These are phyloP conservation scores for Yamadazyma songkhlaensis DNA, from an alignment of 1,139 yeast genomes.

Conservation along the genomic window DNA sequence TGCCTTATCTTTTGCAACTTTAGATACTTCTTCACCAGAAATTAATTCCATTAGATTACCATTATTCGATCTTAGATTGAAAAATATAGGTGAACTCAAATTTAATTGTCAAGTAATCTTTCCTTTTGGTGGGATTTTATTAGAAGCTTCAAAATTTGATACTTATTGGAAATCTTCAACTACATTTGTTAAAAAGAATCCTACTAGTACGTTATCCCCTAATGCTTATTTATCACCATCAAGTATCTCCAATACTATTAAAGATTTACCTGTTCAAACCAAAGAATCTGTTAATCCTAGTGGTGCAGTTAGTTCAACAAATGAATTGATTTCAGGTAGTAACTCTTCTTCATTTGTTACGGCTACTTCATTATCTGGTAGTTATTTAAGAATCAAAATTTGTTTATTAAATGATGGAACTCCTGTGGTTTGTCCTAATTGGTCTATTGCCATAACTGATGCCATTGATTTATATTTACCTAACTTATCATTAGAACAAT, in stretches of 20 bases:
- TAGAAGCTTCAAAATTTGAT: conserved; percentile 90
- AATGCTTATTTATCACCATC: conserved; percentile 20
- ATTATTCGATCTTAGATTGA: conserved; percentile 74
- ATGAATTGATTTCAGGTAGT: conserved; percentile 19
- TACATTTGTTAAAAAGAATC: conserved; percentile 30
- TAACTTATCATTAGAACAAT: conserved; percentile 40
- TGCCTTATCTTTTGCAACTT: conserved; percentile 57
- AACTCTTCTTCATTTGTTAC: conserved; percentile 67
- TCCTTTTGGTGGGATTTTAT: conserved; percentile 83
- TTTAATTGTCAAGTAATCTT: conserved; percentile 81
- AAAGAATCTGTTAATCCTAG: conserved; percentile 7
- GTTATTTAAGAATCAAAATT: conserved; percentile 67
- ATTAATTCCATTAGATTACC: conserved; percentile 61
- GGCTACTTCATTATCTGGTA: conserved; percentile 86
- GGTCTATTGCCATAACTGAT: conserved; percentile 58
- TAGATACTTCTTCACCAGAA: conserved; percentile 44
- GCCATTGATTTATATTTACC: conserved; percentile 55
- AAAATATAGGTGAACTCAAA: conserved; percentile 76
- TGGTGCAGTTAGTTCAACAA: conserved; percentile 16
- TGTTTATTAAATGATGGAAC: conserved; percentile 80
- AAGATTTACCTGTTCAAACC: conserved; percentile 5
- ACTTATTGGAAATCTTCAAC: conserved; percentile 95
- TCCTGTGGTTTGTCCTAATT: conserved; percentile 75
- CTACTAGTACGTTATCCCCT: conserved; percentile 39
- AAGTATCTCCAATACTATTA: conserved; percentile 13